phyloP scores from a whole-genome alignment of 2,329 filamentous ascomycete species.

The Leptoxyphium fumago region DNA sequence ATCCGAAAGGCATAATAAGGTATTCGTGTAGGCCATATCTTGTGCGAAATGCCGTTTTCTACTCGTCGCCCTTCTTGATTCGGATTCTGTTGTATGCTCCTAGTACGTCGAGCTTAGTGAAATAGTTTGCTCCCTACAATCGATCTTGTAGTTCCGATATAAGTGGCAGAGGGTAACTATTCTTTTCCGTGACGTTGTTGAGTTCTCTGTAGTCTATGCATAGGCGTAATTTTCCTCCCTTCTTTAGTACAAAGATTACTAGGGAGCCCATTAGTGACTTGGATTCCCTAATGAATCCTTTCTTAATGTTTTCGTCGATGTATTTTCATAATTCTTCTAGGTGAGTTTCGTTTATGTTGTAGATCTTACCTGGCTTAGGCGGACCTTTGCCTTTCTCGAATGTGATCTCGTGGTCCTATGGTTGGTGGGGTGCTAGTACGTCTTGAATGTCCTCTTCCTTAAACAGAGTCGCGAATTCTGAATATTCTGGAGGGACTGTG shows the following conservation, averaged over 20 bases:
- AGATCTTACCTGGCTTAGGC: no score
- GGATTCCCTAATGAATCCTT: no score
- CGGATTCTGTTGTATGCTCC: background rate
- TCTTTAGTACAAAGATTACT: no score
- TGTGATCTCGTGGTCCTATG: background rate
- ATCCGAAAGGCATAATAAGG: no score
- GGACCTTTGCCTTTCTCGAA: no score
- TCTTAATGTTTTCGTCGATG: no score
- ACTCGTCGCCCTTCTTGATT: background rate
- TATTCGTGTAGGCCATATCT: background rate
- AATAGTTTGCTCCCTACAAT: background rate
- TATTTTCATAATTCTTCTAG: no score
- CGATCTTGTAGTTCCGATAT: constrained; percentile 1
- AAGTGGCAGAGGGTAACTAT: background rate
- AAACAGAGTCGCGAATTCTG: background rate
- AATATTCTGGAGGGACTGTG: background rate
- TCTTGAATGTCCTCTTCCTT: background rate
- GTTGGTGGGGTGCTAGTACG: background rate
- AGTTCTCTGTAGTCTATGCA: no score
- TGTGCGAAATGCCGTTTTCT: background rate
- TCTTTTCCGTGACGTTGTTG: no score
- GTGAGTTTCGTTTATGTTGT: no score
- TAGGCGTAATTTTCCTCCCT: no score
- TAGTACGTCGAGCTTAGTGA: background rate
- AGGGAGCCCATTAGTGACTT: no score